Percentiles rank a stretch among this genome's conserved stretches.
Evolutionary conservation across 2,329 filamentous ascomycete species (phyloP).

Genomic region (Sporothrix sp.): DNA sequence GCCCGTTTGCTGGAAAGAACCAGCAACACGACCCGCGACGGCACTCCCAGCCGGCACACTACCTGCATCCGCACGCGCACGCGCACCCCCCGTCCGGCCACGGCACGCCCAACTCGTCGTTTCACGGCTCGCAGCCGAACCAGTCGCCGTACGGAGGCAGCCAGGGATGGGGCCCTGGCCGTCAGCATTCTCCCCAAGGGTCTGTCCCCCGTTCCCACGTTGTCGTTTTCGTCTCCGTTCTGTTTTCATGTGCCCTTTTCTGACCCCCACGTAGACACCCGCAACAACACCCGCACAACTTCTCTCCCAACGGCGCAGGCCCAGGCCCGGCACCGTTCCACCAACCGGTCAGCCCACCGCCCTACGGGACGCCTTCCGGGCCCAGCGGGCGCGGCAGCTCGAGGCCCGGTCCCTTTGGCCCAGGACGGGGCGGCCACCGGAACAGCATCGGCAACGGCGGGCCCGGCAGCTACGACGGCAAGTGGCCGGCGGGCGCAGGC

Average conservation of each 20-base stretch:
- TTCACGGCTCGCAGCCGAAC: conserved; percentile 34
- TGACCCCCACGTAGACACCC: conserved; percentile 37
- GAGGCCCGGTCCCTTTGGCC: conserved; percentile 48
- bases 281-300: conserved; percentile 40
- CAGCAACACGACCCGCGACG: conserved; percentile 1
- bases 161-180: conserved; percentile 30
- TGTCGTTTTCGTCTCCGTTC: not conserved
- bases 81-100: conserved; percentile 29
- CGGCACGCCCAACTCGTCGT: conserved; percentile 34
- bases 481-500: conserved; percentile 54
- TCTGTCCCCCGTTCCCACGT: conserved; percentile 22
- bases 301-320: conserved; percentile 40
- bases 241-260: not conserved
- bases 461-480: conserved; percentile 52
- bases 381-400: conserved; percentile 50
- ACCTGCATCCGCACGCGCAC: conserved; percentile 4
- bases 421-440: conserved; percentile 37
- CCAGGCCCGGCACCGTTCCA: conserved; percentile 50
- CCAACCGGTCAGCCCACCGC: conserved; percentile 36
- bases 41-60: conserved; percentile 4
- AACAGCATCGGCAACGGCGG: conserved; percentile 28
- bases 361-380: conserved; percentile 47
- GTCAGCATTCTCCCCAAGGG: conserved; percentile 31
- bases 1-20: not conserved
- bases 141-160: conserved; percentile 34